Conservation (phyloP, 306 rosid genomes). For the Potentilla sterilis region DNA sequence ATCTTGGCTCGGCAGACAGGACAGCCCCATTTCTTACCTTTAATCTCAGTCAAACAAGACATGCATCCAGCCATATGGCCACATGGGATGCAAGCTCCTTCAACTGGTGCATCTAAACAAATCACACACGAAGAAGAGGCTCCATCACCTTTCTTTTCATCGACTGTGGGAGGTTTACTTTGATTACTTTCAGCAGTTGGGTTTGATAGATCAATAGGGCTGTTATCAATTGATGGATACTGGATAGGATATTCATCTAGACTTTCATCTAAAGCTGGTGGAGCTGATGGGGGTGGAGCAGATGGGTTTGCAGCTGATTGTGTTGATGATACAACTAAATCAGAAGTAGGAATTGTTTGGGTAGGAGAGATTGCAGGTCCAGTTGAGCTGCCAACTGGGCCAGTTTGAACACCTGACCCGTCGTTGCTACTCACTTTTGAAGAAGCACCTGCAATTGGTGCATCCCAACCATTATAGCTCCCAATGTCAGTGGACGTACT, state of each 20-base stretch:
- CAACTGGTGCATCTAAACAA: slow-evolving; percentile 94
- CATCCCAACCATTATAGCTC: slow-evolving; percentile 39
- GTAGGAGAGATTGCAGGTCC: slow-evolving; percentile 26
- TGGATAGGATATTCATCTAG: slow-evolving; percentile 51
- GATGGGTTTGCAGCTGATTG: neutral
- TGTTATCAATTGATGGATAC: slow-evolving; percentile 75
- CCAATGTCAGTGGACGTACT: slow-evolving; percentile 16
- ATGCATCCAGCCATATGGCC: slow-evolving; percentile 99
- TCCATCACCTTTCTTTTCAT: slow-evolving; percentile 42
- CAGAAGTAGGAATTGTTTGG: slow-evolving; percentile 23
- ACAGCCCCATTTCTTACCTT: slow-evolving; percentile 93
- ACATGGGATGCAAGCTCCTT: slow-evolving; percentile 98
- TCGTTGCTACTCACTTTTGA: slow-evolving; percentile 26
- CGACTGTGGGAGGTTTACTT: slow-evolving; percentile 26
- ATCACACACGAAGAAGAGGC: slow-evolving; percentile 64
- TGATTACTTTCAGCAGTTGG: slow-evolving; percentile 30
- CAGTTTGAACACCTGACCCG: slow-evolving; percentile 32
- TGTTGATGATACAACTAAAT: slow-evolving; percentile 4
- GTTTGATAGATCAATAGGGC: slow-evolving; percentile 54
- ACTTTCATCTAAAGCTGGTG: slow-evolving; percentile 44
- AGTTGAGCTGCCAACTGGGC: slow-evolving; percentile 29
- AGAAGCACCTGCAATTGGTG: slow-evolving; percentile 26
- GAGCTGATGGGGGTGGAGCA: slow-evolving; percentile 61
- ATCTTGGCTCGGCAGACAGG: slow-evolving; percentile 94
- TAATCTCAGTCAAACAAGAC: slow-evolving; percentile 86